A percentile compares a stretch with the other conserved stretches of the same genome.
phyloP scores from a whole-genome alignment of 345 rosid genomes.

The Abelmoschus esculentus region DNA sequence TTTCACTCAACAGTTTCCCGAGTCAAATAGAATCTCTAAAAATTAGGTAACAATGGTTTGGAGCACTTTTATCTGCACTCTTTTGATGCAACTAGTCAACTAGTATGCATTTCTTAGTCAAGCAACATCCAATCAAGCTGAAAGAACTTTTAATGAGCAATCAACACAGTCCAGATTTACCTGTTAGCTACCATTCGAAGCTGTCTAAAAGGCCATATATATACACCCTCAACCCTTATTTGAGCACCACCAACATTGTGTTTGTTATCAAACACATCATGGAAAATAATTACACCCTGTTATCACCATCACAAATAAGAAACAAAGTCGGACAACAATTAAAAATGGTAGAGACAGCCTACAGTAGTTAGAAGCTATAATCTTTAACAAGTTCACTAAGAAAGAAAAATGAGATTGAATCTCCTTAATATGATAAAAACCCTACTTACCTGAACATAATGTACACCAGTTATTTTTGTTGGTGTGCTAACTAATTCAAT shows the following conservation, averaged over 20 bases:
- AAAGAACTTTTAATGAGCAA: neutral
- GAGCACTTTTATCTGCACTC: neutral
- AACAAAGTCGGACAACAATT: slow-evolving; percentile 8
- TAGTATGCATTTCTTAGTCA: neutral
- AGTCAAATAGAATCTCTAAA: neutral
- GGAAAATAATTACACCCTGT: slow-evolving; percentile 96
- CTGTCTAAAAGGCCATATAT: slow-evolving; percentile 98
- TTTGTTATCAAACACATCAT: slow-evolving; percentile 82
- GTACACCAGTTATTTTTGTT: slow-evolving; percentile 87
- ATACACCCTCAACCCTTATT: slow-evolving; percentile 94
- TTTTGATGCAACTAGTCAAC: neutral
- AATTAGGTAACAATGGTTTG: neutral
- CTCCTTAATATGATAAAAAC: neutral
- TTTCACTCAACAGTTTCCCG: neutral
- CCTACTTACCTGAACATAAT: slow-evolving; percentile 78
- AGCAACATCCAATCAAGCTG: neutral
- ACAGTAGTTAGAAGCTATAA: neutral
- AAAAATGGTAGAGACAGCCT: neutral
- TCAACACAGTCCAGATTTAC: slow-evolving; percentile 26
- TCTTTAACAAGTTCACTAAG: neutral
- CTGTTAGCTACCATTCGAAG: slow-evolving; percentile 94
- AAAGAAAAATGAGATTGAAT: neutral
- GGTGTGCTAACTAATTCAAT: slow-evolving; percentile 79
- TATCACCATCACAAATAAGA: slow-evolving; percentile 13
- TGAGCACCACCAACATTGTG: slow-evolving; percentile 92